Conservation (phyloP, 2,329 filamentous ascomycete genomes). For the Talaromyces sp. region DNA sequence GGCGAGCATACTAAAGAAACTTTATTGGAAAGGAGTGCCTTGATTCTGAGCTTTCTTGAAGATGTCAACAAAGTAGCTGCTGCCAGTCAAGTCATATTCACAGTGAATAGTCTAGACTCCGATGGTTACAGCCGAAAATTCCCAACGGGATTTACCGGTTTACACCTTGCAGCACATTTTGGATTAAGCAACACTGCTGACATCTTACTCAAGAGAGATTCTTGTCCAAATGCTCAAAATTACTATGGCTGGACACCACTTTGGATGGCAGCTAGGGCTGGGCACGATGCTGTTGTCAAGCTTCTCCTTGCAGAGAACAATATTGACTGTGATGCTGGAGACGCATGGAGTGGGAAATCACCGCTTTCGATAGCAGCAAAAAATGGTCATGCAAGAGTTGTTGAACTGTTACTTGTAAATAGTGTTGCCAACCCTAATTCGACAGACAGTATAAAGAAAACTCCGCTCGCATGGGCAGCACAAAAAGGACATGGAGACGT, state of each 20-base stretch:
- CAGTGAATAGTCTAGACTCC: neutral
- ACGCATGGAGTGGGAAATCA: neutral
- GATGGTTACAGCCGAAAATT: neutral
- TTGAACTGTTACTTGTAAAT: neutral
- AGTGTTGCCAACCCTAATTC: neutral
- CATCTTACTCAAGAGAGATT: neutral
- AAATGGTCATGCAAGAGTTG: neutral
- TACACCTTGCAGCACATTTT: neutral
- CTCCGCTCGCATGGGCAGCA: neutral
- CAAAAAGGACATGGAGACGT: neutral
- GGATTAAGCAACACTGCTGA: neutral
- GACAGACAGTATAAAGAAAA: neutral
- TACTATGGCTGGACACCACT: neutral
- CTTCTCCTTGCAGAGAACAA: neutral
- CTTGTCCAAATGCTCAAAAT: neutral
- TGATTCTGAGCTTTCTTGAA: neutral
- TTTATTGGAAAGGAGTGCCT: no score
- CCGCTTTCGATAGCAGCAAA: neutral
- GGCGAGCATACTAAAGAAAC: neutral
- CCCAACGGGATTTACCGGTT: neutral
- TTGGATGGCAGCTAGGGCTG: neutral
- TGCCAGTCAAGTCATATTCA: neutral
- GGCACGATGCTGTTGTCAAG: neutral
- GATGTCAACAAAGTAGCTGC: neutral
- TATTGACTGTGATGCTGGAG: neutral